A percentile compares a stretch with the other conserved stretches of the same genome.
phyloP scores from a whole-genome alignment of 169 alveolate genomes.

The Cryptosporidium tyzzeri region DNA sequence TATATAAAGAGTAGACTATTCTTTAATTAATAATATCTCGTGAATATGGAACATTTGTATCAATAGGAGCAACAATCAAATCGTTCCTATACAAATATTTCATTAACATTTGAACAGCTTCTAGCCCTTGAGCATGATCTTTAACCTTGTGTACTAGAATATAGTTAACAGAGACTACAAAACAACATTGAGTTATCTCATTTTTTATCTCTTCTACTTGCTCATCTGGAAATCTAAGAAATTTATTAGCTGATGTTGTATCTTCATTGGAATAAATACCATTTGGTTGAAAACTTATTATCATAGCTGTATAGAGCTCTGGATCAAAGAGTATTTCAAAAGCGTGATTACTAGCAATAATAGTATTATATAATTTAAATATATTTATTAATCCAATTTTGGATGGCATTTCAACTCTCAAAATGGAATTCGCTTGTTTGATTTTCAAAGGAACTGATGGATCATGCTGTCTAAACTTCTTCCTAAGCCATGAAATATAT shows the following conservation, averaged over 20 bases:
- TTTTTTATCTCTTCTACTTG: background rate
- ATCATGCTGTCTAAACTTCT: slow-evolving; percentile 71
- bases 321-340: slow-evolving; percentile 61
- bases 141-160: slow-evolving; percentile 31
- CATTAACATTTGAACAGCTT: slow-evolving; percentile 35
- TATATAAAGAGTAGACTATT: background rate
- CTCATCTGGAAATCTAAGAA: slow-evolving; percentile 53
- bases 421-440: slow-evolving; percentile 33
- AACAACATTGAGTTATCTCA: slow-evolving; percentile 40
- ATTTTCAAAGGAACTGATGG: slow-evolving; percentile 45
- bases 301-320: slow-evolving; percentile 51
- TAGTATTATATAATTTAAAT: slow-evolving; percentile 41
- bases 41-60: background rate
- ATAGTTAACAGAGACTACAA: slow-evolving; percentile 10
- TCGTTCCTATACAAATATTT: slow-evolving; percentile 39
- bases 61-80: background rate
- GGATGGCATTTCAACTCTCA: slow-evolving; percentile 56
- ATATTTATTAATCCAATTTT: slow-evolving; percentile 38
- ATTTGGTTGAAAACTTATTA: slow-evolving; percentile 34
- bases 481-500: slow-evolving; percentile 59
- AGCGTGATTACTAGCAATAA: background rate
- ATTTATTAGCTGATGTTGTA: background rate
- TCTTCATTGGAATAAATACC: background rate
- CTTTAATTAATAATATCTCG: background rate
- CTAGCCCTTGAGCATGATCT: slow-evolving; percentile 17